Evolutionary conservation across 352 stramenopile genomes (phyloP).

Genomic region (Phytopythium aichiense): DNA sequence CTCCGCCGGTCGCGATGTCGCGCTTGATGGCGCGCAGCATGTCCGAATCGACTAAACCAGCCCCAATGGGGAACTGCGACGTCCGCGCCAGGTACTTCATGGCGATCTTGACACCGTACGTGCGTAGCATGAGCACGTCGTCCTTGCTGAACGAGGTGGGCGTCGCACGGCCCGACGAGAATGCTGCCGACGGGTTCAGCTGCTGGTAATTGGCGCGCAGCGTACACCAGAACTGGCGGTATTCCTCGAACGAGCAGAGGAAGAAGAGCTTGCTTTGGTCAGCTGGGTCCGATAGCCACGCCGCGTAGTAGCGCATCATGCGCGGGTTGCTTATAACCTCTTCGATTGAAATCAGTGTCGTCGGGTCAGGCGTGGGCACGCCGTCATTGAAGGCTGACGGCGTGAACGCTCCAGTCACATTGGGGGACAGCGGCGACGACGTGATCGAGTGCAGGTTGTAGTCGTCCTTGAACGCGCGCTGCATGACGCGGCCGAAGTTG

Average conservation of each 20-base stretch:
- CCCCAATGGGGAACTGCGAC: slow-evolving; percentile 72
- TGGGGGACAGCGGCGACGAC: slow-evolving; percentile 2
- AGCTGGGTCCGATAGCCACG: slow-evolving; percentile 44
- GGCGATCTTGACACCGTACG: slow-evolving; percentile 84
- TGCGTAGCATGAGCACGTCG: slow-evolving; percentile 77
- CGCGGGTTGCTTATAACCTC: slow-evolving; percentile 74
- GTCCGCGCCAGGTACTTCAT: slow-evolving; percentile 81
- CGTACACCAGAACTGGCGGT: slow-evolving; percentile 69
- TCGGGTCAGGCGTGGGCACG: slow-evolving; percentile 27
- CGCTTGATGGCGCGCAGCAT: slow-evolving; percentile 71
- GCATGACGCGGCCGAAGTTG: slow-evolving; percentile 68
- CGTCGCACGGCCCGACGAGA: not conserved
- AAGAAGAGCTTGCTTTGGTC: slow-evolving; percentile 83
- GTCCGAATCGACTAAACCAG: slow-evolving; percentile 47
- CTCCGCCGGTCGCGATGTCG: slow-evolving; percentile 67
- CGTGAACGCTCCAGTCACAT: slow-evolving; percentile 11
- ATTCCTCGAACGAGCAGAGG: slow-evolving; percentile 72
- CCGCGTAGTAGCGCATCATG: slow-evolving; percentile 81
- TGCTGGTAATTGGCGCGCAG: slow-evolving; percentile 61
- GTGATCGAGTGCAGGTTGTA: slow-evolving; percentile 27
- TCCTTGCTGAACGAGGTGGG: slow-evolving; percentile 70
- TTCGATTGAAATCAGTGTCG: slow-evolving; percentile 64
- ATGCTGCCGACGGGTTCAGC: slow-evolving; percentile 11
- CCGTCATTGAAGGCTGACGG: slow-evolving; percentile 19
- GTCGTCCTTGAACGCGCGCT: slow-evolving; percentile 60